Percentiles rank a stretch among this genome's conserved stretches.
phyloP scores from a whole-genome alignment of 179 eudicot species.

The Gypsophila paniculata region DNA sequence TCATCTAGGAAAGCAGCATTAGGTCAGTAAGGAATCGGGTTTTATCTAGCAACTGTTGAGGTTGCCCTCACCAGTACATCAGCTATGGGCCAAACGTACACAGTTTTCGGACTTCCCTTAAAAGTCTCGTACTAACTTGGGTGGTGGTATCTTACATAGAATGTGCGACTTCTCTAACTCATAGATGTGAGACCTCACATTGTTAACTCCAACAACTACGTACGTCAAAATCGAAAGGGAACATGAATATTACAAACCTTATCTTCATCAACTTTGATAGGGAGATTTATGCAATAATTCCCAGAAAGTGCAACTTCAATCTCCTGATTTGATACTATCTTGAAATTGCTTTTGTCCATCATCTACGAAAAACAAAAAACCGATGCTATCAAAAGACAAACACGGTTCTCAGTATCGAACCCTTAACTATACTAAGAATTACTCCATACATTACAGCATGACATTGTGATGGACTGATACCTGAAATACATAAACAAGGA shows the following conservation, averaged over 20 bases:
- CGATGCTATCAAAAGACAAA: conserved; percentile 12
- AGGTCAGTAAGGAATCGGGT: not conserved
- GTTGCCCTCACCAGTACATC: no score
- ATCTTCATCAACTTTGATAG: conserved; percentile 38
- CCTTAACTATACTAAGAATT: not conserved
- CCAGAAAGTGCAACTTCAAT: conserved; percentile 39
- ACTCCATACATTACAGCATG: not conserved
- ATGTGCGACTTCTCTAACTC: no score
- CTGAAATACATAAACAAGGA: conserved; percentile 36
- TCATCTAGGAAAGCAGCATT: not conserved
- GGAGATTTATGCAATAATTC: conserved; percentile 34
- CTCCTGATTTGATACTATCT: conserved; percentile 34
- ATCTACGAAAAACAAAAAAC: conserved; percentile 23
- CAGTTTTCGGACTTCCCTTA: no score
- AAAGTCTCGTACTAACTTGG: no score
- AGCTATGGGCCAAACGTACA: no score
- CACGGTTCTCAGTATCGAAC: conserved; percentile 14
- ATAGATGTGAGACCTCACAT: no score
- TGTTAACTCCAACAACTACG: not conserved
- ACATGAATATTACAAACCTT: conserved; percentile 27
- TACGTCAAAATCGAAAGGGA: not conserved
- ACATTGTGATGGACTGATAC: conserved; percentile 15
- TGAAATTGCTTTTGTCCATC: conserved; percentile 45
- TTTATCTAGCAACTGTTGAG: not conserved
- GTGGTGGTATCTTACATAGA: no score